Evolutionary conservation across 495 filamentous ascomycete species (phyloP).

Genomic region (Halenospora varia): DNA sequence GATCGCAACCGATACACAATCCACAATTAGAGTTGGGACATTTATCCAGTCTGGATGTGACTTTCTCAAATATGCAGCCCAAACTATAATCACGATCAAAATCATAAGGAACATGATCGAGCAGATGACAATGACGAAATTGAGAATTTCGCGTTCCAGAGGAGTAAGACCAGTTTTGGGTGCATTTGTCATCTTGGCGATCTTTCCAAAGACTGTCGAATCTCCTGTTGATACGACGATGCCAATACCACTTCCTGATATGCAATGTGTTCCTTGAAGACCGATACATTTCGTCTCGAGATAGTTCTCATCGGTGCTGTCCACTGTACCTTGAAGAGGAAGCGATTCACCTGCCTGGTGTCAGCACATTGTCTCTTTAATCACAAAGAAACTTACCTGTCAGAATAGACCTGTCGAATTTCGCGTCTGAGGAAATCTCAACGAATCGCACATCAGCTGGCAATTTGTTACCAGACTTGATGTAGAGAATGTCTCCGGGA

Average conservation of each 20-base stretch:
- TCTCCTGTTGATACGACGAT: slow-evolving; percentile 53
- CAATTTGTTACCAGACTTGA: slow-evolving; percentile 63
- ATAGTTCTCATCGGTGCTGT: slow-evolving; percentile 64
- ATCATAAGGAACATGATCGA: slow-evolving; percentile 52
- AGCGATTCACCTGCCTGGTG: slow-evolving; percentile 49
- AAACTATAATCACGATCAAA: slow-evolving; percentile 50
- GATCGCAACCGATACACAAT: slow-evolving; percentile 62
- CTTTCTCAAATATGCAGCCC: slow-evolving; percentile 60
- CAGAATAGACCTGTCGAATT: slow-evolving; percentile 68
- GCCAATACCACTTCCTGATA: slow-evolving; percentile 60
- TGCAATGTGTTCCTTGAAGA: slow-evolving; percentile 67
- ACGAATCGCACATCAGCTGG: slow-evolving; percentile 68
- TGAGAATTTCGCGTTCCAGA: slow-evolving; percentile 64
- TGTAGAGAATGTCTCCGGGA: slow-evolving; percentile 58
- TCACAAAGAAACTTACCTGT: too few species aligned
- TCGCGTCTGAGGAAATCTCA: slow-evolving; percentile 57
- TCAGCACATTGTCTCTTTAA: too few species aligned
- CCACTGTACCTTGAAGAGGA: slow-evolving; percentile 54
- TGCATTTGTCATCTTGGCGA: slow-evolving; percentile 62
- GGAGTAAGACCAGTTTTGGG: slow-evolving; percentile 57
- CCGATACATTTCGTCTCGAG: slow-evolving; percentile 70
- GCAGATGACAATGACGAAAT: slow-evolving; percentile 63
- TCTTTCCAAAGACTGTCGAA: slow-evolving; percentile 38
- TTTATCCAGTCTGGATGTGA: slow-evolving; percentile 61
- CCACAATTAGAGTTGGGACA: slow-evolving; percentile 62